Conservation (phyloP, 371 early-diverging fungal species). For the Mortierella sp. region DNA sequence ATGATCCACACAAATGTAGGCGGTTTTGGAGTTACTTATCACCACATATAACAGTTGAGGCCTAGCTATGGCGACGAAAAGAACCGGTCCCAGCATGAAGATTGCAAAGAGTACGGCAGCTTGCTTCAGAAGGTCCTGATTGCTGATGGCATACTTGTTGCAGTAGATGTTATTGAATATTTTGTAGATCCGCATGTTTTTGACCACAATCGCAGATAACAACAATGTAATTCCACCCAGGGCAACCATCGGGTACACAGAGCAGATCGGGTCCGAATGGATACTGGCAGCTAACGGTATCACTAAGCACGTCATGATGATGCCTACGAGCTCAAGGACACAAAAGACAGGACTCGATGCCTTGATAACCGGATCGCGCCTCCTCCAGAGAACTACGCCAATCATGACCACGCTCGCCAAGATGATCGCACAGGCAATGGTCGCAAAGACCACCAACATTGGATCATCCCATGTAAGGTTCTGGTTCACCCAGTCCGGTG, state of each 20-base stretch:
- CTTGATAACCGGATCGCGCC: slow-evolving; percentile 12
- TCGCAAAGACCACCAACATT: not conserved
- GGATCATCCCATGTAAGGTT: slow-evolving; percentile 10
- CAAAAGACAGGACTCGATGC: slow-evolving; percentile 11
- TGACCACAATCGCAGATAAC: slow-evolving; percentile 9
- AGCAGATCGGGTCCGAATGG: not conserved
- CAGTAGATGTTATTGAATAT: slow-evolving; percentile 15
- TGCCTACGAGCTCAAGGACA: slow-evolving; percentile 10
- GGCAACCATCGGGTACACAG: not conserved
- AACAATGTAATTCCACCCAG: slow-evolving; percentile 5
- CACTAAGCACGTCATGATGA: slow-evolving; percentile 2
- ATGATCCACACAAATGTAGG: not conserved
- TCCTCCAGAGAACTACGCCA: slow-evolving; percentile 7
- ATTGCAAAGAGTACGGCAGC: not conserved
- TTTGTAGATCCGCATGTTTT: slow-evolving; percentile 9
- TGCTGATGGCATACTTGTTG: slow-evolving; percentile 1
- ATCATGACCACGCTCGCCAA: not conserved
- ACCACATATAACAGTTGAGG: not conserved
- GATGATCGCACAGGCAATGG: not conserved
- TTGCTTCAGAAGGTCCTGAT: slow-evolving; percentile 6
- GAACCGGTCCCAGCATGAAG: not conserved
- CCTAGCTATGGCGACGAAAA: not conserved
- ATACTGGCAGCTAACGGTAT: not conserved
- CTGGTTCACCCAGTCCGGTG: slow-evolving; percentile 7
- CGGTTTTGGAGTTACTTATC: not conserved